Evolutionary conservation across 495 filamentous ascomycete species (phyloP), one percentile per base, ranked within the genome.

Genomic region (Monascus purpureus): DNA sequence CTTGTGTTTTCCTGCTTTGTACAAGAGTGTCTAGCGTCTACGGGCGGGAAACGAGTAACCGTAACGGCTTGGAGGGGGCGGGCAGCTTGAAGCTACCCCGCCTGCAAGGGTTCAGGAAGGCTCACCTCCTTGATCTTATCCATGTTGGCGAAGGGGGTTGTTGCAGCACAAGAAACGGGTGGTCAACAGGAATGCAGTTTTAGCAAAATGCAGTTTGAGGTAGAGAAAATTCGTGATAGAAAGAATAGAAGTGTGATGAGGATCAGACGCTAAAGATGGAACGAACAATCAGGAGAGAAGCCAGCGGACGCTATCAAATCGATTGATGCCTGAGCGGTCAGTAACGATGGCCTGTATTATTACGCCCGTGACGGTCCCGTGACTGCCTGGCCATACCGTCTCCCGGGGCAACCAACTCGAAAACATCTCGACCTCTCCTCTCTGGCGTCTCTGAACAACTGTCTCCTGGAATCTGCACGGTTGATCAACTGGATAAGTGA

Each of bases 81-180:
- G 35, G 51, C 43, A 50, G 49, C 53, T 51, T 42, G 18, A 39
- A 65, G 61, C 59, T 65, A 61, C 59, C 54, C 56, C 58, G 57
- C 56, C 53, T 49, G 47, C 40, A 51, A 46, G 52, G 41, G 35
- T 41, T 27, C 15, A 31, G 22, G 34, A 32, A 37, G 37, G 65
- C 77, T 66, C 50, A 88, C 83, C 69, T 83, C 72, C 73, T 79
- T 83, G 59, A 92, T 87, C 49, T 60, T 67, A 34, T 70, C 66
- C 67, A 71, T 71, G 46, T 45, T 67, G 46, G 38, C 18, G 17
- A 36, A 45, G 29, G 32, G 12, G 5, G 29, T 31, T n/a, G 15
- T 8, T 20, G 16, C 29, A 31, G 12, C 31, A 34, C 36, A 36
- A 42, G 35, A 37, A 25, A 32, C 15, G 38, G 29, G 39, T 29